These are phyloP conservation scores for Metschnikowia vanudenii DNA, from an alignment of 805 yeast genomes.

Conservation along the genomic window DNA sequence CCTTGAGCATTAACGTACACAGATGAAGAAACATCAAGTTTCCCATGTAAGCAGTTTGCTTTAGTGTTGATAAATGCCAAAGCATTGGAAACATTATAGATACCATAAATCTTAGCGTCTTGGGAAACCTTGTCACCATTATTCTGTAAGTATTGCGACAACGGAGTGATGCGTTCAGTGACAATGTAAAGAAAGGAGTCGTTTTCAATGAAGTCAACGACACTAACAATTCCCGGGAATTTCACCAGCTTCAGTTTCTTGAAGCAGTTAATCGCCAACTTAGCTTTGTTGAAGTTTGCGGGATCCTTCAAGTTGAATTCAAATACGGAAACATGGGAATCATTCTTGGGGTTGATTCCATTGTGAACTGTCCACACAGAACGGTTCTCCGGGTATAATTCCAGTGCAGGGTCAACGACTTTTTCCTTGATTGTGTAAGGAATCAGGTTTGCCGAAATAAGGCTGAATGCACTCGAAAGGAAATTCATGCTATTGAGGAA, in stretches of 20 bases:
- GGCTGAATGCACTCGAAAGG: conserved; percentile 58
- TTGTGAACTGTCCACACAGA: conserved; percentile 64
- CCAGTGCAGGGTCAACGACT: conserved; percentile 28
- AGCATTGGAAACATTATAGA: conserved; percentile 53
- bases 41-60: conserved; percentile 62
- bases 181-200: conserved; percentile 58
- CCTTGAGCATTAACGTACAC: conserved; percentile 67
- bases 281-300: conserved; percentile 25
- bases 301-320: conserved; percentile 53
- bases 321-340: conserved; percentile 59
- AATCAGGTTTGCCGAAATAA: conserved; percentile 54
- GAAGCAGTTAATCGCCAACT: conserved; percentile 37
- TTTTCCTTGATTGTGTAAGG: conserved; percentile 57
- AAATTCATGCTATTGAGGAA: conserved; percentile 50
- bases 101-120: conserved; percentile 50
- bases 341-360: conserved; percentile 55
- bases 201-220: conserved; percentile 62
- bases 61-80: conserved; percentile 58
- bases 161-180: conserved; percentile 64
- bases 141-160: conserved; percentile 39
- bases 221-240: conserved; percentile 66
- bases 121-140: conserved; percentile 24
- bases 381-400: conserved; percentile 22
- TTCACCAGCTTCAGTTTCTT: conserved; percentile 53
- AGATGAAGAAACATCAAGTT: conserved; percentile 47